phyloP scores from a whole-genome alignment of 139 green algal genomes.

The Astrephomene gubernaculifera region DNA sequence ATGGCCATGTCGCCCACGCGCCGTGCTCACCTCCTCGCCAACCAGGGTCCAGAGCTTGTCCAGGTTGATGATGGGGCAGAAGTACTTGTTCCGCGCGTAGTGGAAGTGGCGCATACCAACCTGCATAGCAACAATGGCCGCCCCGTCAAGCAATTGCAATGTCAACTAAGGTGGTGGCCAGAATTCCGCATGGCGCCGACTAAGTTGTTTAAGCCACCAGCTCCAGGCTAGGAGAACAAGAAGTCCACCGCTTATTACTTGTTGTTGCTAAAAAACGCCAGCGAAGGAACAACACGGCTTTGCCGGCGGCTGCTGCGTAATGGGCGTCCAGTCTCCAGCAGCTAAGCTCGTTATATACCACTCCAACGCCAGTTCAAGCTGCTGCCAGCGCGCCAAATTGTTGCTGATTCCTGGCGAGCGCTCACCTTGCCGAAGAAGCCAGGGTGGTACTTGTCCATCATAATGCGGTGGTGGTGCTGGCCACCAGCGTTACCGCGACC shows the following conservation, averaged over 20 bases:
- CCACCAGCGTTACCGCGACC: constrained; percentile 99
- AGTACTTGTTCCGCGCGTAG: constrained; percentile 94
- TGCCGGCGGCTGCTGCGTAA: not conserved
- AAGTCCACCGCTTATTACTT: not conserved
- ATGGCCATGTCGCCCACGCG: too few relatives aligned
- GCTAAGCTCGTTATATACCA: not conserved
- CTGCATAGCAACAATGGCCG: constrained; percentile 51
- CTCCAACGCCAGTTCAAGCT: not conserved
- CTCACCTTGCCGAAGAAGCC: constrained; percentile 97
- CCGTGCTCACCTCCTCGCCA: constrained; percentile 79
- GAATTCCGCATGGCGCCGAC: too few relatives aligned
- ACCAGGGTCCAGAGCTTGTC: constrained; percentile 98
- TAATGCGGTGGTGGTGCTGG: constrained; percentile 99
- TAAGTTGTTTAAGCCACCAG: too few relatives aligned
- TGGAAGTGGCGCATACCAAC: constrained; percentile 99
- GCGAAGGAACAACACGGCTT: not conserved
- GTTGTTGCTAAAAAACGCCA: not conserved
- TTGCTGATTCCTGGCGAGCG: not conserved
- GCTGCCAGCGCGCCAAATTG: not conserved
- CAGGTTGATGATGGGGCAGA: constrained; percentile 97
- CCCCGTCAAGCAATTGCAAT: too few relatives aligned
- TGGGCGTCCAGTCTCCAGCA: not conserved
- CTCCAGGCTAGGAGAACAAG: too few relatives aligned
- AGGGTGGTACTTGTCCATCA: constrained; percentile 99
- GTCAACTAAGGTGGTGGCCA: too few relatives aligned